Conservation (phyloP, 2,329 filamentous ascomycete species). For the Pestalotiopsis sp. region DNA sequence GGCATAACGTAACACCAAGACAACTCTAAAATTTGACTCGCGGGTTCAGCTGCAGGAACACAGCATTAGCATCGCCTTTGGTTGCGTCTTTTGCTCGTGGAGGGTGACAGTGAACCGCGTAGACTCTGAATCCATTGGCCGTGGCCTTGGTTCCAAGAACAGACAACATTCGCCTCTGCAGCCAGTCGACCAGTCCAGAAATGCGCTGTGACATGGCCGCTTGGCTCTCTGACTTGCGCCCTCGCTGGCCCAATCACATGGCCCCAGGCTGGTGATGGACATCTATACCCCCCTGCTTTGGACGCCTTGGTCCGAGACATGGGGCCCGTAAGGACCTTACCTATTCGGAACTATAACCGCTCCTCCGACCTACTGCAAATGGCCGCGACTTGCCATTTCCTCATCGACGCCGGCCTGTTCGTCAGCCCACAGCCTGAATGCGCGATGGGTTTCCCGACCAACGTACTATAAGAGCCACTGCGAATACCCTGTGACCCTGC, state of each 20-base stretch:
- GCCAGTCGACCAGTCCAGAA: not conserved
- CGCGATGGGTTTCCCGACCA: not conserved
- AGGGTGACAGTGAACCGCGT: conserved; percentile 2
- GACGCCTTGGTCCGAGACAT: not conserved
- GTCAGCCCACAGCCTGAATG: not conserved
- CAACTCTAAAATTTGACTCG: conserved; percentile 8
- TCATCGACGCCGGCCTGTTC: not conserved
- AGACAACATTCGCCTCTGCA: not conserved
- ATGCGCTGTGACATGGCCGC: not conserved
- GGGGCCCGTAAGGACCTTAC: conserved; percentile 9
- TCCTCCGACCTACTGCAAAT: not conserved
- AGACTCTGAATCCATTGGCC: not conserved
- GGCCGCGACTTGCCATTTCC: conserved; percentile 5
- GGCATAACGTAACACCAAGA: not conserved
- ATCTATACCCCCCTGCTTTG: conserved; percentile 2
- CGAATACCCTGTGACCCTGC: not conserved
- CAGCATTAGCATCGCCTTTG: not conserved
- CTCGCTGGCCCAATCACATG: conserved; percentile 1
- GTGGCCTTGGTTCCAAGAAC: not conserved
- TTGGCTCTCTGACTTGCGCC: not conserved
- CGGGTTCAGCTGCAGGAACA: conserved; percentile 11
- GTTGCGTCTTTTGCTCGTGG: not conserved
- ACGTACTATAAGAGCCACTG: conserved; percentile 11
- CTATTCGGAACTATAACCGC: conserved; percentile 9
- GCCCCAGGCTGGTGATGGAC: not conserved